Percentiles rank a stretch among this genome's conserved stretches.
phyloP scores from a whole-genome alignment of 2,329 filamentous ascomycete genomes.

The Sporothrix pseudoabietina region DNA sequence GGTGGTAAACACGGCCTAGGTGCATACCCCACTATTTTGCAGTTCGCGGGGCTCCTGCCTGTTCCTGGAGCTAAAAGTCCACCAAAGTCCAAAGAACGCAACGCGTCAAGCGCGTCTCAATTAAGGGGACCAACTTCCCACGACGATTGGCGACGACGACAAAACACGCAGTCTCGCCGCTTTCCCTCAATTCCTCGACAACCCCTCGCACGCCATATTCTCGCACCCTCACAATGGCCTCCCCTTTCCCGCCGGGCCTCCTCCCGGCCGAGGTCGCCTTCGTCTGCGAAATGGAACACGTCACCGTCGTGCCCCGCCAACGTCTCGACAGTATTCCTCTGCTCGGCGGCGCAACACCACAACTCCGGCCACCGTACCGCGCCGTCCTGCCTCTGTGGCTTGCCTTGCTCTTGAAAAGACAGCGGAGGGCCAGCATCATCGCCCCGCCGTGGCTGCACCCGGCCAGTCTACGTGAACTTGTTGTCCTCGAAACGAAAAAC shows the following conservation, averaged over 20 bases:
- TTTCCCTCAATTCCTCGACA: background rate
- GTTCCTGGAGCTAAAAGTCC: background rate
- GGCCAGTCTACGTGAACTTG: slow-evolving; percentile 72
- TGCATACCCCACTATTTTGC: slow-evolving; percentile 17
- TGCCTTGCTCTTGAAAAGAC: slow-evolving; percentile 89
- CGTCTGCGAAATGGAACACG: slow-evolving; percentile 94
- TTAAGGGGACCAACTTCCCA: background rate
- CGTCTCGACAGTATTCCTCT: slow-evolving; percentile 83
- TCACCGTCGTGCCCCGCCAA: slow-evolving; percentile 90
- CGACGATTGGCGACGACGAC: background rate
- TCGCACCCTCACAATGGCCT: slow-evolving; percentile 47
- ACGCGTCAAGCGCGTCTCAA: slow-evolving; percentile 20
- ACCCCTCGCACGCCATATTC: background rate
- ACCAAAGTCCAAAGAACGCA: background rate
- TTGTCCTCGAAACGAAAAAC: slow-evolving; percentile 75
- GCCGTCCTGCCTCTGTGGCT: slow-evolving; percentile 87
- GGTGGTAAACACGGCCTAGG: slow-evolving; percentile 2
- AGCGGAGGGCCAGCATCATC: slow-evolving; percentile 88
- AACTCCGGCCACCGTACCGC: slow-evolving; percentile 79
- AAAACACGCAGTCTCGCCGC: no score
- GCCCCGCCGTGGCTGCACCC: slow-evolving; percentile 87
- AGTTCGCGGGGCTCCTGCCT: background rate
- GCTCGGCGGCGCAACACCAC: slow-evolving; percentile 74
- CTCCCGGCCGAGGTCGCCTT: slow-evolving; percentile 89
- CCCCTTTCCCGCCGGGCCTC: slow-evolving; percentile 58